phyloP scores from a whole-genome alignment of 2,329 filamentous ascomycete species.

The Ceratocystis destructans region DNA sequence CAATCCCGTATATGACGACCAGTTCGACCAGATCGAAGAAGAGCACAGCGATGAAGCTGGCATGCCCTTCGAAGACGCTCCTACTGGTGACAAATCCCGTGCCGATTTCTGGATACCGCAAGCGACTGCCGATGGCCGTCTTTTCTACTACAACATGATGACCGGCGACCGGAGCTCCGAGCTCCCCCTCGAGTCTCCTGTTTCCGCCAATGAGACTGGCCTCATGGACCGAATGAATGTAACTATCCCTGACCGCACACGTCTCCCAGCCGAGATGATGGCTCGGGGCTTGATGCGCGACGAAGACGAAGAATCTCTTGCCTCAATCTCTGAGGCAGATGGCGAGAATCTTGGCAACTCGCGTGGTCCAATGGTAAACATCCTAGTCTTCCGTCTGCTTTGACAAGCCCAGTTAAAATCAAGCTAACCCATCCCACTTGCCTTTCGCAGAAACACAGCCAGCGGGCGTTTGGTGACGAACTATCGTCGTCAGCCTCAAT shows the following conservation, averaged over 20 bases:
- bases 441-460: slow-evolving; percentile 41
- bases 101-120: slow-evolving; percentile 98
- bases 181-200: slow-evolving; percentile 80
- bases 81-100: slow-evolving; percentile 55
- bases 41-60: slow-evolving; percentile 44
- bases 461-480: slow-evolving; percentile 53
- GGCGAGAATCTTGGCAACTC: slow-evolving; percentile 7
- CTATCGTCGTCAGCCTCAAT: slow-evolving; percentile 80
- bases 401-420: too few species aligned
- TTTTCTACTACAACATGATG: slow-evolving; percentile 98
- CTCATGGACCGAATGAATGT: slow-evolving; percentile 82
- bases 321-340: slow-evolving; percentile 19
- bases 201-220: slow-evolving; percentile 64
- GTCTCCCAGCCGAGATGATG: slow-evolving; percentile 83
- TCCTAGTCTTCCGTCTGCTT: slow-evolving; percentile 25
- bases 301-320: slow-evolving; percentile 72
- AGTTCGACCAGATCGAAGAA: slow-evolving; percentile 53
- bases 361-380: slow-evolving; percentile 8
- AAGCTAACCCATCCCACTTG: background rate
- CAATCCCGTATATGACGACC: slow-evolving; percentile 54
- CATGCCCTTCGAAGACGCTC: slow-evolving; percentile 55
- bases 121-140: slow-evolving; percentile 77
- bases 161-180: slow-evolving; percentile 93
- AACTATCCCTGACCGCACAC: slow-evolving; percentile 74
- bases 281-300: slow-evolving; percentile 67